Evolutionary conservation across 306 rosid species (phyloP), one percentile per base, ranked within the genome.

Genomic region (Fagus crenata): DNA sequence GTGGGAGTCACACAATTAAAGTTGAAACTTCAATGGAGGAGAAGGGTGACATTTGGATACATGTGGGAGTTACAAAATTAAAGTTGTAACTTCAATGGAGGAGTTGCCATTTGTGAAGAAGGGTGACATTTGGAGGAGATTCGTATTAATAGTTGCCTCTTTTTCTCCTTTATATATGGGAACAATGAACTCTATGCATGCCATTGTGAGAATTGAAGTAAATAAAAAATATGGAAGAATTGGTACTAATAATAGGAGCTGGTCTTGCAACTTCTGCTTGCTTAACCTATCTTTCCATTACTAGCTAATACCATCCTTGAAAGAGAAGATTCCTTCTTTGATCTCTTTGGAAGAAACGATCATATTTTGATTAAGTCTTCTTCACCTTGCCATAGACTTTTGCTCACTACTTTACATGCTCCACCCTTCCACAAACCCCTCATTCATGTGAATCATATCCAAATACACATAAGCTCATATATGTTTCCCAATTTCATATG

Each of bases 311-410:
- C 74, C 5, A 43, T 84, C 6, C 70, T 84, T 2, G 87, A 84
- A 35, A 77, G 49, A 59, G 85, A 84, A 22, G 82, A 81, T 46
- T 84, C 75, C 18, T 60, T 32, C 35, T 67, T 60, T 61, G 28
- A 22, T 84, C 85, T 3, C 81, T 84, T 12, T 84, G 82, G 87
- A 69, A 77, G 75, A 84, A 81, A 2, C 67, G 71, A n/a, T 32
- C 87, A 5, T 84, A 84, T 14, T 80, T 63, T 53, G 82, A 0
- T n/a, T 84, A 7, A 43, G 77, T 42, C 80, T 77, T 42, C 80
- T 77, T 43, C 82, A 84, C 53, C 46, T 81, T 22, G 80, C 28
- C 28, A 22, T 22, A 22, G 28, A 22, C 28, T 22, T 22, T 22
- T 22, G 28, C 28, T 22, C 28, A 22, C 28, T 22, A 22, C 28